Base-by-base conservation (phyloP, 306 rosid species). In the Trifolium subterraneum region DNA sequence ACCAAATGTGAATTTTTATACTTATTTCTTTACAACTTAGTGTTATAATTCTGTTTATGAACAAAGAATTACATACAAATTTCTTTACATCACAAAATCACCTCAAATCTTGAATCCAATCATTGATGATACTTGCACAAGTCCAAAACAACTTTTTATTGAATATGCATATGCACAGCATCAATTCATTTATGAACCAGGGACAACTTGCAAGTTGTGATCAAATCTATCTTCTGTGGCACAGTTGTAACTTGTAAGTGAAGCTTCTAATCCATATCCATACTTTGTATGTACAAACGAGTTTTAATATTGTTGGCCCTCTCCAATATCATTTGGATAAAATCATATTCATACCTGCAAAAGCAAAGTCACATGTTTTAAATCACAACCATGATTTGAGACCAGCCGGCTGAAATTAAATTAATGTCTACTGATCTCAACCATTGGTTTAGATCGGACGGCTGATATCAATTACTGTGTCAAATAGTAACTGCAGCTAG, bases 331-430 rank as follows among this genome's bases (percentile, higher is more conserved):
- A 56, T 56, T 10, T 56, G 63, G 9, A 56, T 56, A 56, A 56
- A 56, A 23, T 56, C 63, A 56, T 56, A 56, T 56, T 56, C 63
- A 25, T 23, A 56, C 63, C 63, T 56, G 35, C 63, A 56, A 56
- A n/a, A n/a, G n/a, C n/a, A n/a, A n/a, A n/a, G n/a, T n/a, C n/a
- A n/a, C n/a, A n/a, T n/a, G 25, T 22, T 22, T 22, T 22, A 22
- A 22, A 22, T 22, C 25, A 1, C 2, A 22, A 1, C 1, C 25
- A 22, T 22, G 25, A 22, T 22, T 22, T 22, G 25, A 22, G 25
- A 22, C 2, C 25, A 22, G 25, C 1, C 25, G 25, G 25, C 25
- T 22, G 25, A 22, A 22, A 22, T 22, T 22, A 22, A 22, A 22
- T 22, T 22, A 22, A 22, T 22, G 25, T 22, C 25, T 22, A 22